Conservation (phyloP, 139 green algal species). For the Chlamydomonas incerta region DNA sequence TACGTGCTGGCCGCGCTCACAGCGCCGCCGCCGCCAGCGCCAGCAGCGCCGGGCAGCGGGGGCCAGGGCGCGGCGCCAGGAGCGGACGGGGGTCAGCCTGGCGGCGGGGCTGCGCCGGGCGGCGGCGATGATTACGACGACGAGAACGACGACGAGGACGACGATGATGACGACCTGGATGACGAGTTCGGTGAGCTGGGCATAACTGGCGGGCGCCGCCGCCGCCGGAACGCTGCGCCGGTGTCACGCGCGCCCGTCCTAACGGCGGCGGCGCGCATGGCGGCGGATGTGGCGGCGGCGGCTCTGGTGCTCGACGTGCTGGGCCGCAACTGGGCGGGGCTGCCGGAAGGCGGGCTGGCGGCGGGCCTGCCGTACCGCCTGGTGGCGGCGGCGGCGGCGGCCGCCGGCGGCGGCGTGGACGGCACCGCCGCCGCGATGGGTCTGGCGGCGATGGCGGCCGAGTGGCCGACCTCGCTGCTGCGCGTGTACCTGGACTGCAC, state of each 20-base stretch:
- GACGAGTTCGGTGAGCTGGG: no score
- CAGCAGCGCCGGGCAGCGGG: neutral
- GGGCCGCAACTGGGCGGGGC: constrained; percentile 20
- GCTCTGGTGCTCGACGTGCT: constrained; percentile 1
- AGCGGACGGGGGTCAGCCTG: neutral
- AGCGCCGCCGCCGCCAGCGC: neutral
- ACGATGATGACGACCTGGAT: no score
- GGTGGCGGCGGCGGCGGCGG: neutral
- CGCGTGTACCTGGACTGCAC: constrained; percentile 5
- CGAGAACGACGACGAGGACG: no score
- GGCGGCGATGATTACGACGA: no score
- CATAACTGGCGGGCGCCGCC: neutral
- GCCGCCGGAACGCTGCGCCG: neutral
- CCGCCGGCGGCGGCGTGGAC: no score
- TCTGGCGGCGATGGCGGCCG: no score
- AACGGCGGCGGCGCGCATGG: neutral
- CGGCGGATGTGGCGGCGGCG: neutral
- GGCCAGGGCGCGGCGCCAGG: neutral
- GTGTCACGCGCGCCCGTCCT: neutral
- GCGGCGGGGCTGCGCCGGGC: neutral
- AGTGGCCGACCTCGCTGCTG: neutral
- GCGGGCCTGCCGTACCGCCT: constrained; percentile 4
- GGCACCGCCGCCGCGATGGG: no score
- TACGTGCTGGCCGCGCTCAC: neutral
- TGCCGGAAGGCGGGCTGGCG: neutral